phyloP scores from a whole-genome alignment of 192 early-diverging fungal species.

The Coemansia reversa region DNA sequence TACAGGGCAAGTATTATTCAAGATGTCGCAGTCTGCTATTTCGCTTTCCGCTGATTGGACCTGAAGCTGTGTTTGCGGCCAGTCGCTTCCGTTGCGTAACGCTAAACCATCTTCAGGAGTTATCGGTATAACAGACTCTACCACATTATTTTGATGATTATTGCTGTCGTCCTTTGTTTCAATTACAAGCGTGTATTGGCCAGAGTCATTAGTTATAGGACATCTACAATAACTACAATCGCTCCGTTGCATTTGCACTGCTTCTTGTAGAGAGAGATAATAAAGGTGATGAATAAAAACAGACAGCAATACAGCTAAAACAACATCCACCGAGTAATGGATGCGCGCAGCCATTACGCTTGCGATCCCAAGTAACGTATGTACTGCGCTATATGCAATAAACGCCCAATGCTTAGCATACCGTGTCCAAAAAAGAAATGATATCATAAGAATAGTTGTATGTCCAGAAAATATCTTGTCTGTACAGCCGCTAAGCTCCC shows the following conservation, averaged over 20 bases:
- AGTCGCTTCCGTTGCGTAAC: too few species aligned
- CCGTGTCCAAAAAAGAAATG: constrained; percentile 55
- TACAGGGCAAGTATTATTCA: too few species aligned
- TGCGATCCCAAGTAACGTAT: constrained; percentile 44
- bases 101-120: too few species aligned
- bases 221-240: background rate
- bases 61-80: too few species aligned
- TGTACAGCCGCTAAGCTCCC: constrained; percentile 53
- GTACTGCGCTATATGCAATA: constrained; percentile 41
- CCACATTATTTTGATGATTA: too few species aligned
- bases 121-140: too few species aligned
- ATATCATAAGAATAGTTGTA: constrained; percentile 52
- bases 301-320: constrained; percentile 57
- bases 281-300: constrained; percentile 59
- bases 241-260: constrained; percentile 14
- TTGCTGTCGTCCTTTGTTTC: too few species aligned
- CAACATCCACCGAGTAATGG: constrained; percentile 62
- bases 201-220: too few species aligned
- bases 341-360: constrained; percentile 55
- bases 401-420: constrained; percentile 53
- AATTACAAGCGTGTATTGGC: too few species aligned
- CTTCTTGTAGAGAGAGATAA: constrained; percentile 44
- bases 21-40: too few species aligned
- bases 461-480: constrained; percentile 66
- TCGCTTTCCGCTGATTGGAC: too few species aligned